Percentiles rank a stretch among this genome's conserved stretches.
Conservation (phyloP, 768 basidiomycete species). For the Tricholoma matsutake region DNA sequence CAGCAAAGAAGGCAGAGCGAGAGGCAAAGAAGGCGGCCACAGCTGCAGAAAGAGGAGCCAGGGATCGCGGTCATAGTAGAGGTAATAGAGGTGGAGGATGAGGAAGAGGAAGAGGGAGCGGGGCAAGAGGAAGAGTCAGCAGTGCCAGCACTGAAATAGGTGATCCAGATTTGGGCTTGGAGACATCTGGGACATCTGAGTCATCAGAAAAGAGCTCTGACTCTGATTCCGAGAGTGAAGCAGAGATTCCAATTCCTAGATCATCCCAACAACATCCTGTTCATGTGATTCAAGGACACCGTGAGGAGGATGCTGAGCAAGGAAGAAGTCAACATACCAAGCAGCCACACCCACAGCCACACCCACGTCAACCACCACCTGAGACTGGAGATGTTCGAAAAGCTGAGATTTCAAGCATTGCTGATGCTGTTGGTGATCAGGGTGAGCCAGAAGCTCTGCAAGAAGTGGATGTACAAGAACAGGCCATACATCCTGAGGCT, state of each 20-base stretch:
- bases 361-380: not conserved
- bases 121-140: not conserved
- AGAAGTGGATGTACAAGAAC: not conserved
- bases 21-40: not conserved
- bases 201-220: too few relatives aligned
- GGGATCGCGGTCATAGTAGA: too few relatives aligned
- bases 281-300: slow-evolving; percentile 1
- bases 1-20: slow-evolving; percentile 3
- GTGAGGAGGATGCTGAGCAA: not conserved
- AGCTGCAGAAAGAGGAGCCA: not conserved
- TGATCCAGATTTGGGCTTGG: not conserved
- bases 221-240: too few relatives aligned
- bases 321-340: not conserved
- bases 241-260: slow-evolving; percentile 1
- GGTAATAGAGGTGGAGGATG: too few relatives aligned
- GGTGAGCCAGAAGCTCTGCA: not conserved
- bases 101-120: not conserved
- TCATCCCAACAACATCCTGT: slow-evolving; percentile 4
- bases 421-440: not conserved
- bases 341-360: not conserved
- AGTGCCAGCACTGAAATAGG: not conserved
- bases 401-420: not conserved
- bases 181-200: too few relatives aligned
- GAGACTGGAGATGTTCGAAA: not conserved
- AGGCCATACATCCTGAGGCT: not conserved